A percentile compares a stretch with the other conserved stretches of the same genome.
Conservation (phyloP, 1,284 basidiomycete genomes). For the Dichomitus squalens region DNA sequence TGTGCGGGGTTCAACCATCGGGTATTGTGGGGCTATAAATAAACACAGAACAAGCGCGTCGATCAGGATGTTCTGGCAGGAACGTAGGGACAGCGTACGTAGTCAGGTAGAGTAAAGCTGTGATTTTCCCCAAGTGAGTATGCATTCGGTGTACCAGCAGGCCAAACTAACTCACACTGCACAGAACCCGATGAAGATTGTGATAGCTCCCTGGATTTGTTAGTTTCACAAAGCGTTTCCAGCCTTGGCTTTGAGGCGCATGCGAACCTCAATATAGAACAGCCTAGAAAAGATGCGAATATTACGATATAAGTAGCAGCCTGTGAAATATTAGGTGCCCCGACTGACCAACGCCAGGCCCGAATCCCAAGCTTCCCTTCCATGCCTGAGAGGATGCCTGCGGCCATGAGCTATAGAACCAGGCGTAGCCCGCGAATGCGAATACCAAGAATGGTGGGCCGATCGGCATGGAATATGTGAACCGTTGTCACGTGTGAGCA, state of each 20-base stretch:
- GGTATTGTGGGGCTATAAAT: slow-evolving; percentile 61
- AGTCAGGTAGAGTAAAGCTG: slow-evolving; percentile 51
- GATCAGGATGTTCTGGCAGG: not conserved
- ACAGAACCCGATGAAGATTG: slow-evolving; percentile 56
- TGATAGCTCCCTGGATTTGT: slow-evolving; percentile 51
- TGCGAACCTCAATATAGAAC: slow-evolving; percentile 60
- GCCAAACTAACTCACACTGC: slow-evolving; percentile 48
- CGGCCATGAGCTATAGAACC: slow-evolving; percentile 56
- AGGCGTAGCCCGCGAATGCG: not conserved
- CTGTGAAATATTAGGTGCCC: not conserved
- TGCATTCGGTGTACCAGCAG: too few species aligned
- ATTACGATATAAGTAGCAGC: not conserved
- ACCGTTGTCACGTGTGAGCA: not conserved
- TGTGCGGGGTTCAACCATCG: slow-evolving; percentile 63
- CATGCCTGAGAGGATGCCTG: slow-evolving; percentile 71
- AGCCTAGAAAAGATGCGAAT: slow-evolving; percentile 41
- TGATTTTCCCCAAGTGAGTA: not conserved
- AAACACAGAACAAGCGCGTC: not conserved
- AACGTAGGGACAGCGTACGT: slow-evolving; percentile 37
- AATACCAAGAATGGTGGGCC: not conserved
- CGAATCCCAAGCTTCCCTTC: slow-evolving; percentile 66
- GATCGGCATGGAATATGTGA: not conserved
- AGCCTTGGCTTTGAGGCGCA: too few species aligned
- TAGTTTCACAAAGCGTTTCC: not conserved
- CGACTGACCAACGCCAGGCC: slow-evolving; percentile 68